Percentiles rank a stretch among this genome's conserved stretches.
These are phyloP conservation scores for Lodderomyces orthopsilosis DNA, from an alignment of 1,139 yeast genomes.

Conservation along the genomic window DNA sequence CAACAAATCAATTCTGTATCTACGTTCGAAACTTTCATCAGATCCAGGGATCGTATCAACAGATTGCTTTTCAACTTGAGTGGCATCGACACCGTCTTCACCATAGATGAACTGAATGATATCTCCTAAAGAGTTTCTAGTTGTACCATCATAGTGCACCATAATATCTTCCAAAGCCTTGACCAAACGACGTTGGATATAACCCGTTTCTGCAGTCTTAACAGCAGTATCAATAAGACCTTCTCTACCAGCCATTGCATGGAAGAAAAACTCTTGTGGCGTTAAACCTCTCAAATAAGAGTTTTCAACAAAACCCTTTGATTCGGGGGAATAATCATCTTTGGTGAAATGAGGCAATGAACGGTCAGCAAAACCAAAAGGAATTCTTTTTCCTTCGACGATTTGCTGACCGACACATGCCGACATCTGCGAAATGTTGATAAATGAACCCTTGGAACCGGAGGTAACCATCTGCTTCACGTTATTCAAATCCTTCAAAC, in stretches of 20 bases:
- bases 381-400: constrained; percentile 99
- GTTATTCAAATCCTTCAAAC: constrained; percentile 88
- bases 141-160: constrained; percentile 98
- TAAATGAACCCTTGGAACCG: constrained; percentile 98
- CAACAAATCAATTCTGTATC: constrained; percentile 86
- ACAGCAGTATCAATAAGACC: constrained; percentile 99
- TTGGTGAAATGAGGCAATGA: constrained; percentile 96
- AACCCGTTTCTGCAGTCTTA: constrained; percentile 98
- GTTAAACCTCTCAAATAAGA: constrained; percentile 96
- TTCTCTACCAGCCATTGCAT: constrained; percentile 99
- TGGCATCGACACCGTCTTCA: constrained; percentile 98
- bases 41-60: constrained; percentile 96
- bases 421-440: constrained; percentile 98
- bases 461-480: constrained; percentile 99
- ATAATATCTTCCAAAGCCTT: constrained; percentile 98
- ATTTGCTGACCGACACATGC: constrained; percentile 99
- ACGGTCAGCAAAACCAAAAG: constrained; percentile 94
- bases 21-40: constrained; percentile 73
- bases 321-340: constrained; percentile 97
- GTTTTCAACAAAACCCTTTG: constrained; percentile 96
- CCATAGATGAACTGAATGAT: constrained; percentile 95
- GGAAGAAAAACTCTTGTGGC: constrained; percentile 98
- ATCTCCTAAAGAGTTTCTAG: constrained; percentile 96
- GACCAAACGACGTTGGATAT: constrained; percentile 97
- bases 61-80: constrained; percentile 97